A percentile compares a stretch with the other conserved stretches of the same genome.
Conservation (phyloP, 768 basidiomycete genomes). For the Boletus reticulatus region DNA sequence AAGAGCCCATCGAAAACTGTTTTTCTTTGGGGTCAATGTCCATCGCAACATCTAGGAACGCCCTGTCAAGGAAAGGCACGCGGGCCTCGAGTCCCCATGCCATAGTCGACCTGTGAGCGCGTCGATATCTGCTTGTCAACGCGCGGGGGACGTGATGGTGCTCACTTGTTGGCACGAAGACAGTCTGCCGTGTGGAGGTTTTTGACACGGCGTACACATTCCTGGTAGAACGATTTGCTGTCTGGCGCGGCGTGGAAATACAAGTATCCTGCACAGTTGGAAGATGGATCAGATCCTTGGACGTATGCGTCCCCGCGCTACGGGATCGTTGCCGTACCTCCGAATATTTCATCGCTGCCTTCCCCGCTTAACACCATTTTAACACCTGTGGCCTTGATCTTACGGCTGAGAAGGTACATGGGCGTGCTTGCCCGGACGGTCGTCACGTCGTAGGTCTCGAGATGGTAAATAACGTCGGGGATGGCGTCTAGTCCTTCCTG, state of each 20-base stretch:
- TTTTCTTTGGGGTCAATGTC: constrained; percentile 85
- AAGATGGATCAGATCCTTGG: constrained; percentile 5
- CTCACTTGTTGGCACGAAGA: constrained; percentile 94
- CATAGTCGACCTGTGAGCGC: constrained; percentile 83
- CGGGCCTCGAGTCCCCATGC: constrained; percentile 99
- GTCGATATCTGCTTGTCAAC: constrained; percentile 2
- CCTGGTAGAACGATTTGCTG: constrained; percentile 86
- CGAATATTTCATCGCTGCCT: constrained; percentile 96
- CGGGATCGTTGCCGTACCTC: constrained; percentile 53
- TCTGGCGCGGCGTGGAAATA: constrained; percentile 99
- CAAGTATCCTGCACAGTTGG: constrained; percentile 68
- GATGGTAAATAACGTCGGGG: constrained; percentile 95
- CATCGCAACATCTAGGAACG: constrained; percentile 93
- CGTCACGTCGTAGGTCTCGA: constrained; percentile 99
- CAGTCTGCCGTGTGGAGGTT: constrained; percentile 98
- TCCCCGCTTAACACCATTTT: constrained; percentile 99
- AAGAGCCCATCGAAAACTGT: constrained; percentile 79
- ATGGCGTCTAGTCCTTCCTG: constrained; percentile 98
- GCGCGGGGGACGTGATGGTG: not conserved
- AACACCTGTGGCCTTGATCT: constrained; percentile 99
- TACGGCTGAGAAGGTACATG: constrained; percentile 97
- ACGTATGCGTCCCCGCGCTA: not conserved
- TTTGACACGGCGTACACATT: constrained; percentile 92
- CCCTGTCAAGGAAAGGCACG: constrained; percentile 97
- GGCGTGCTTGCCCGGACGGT: constrained; percentile 97